Evolutionary conservation across 441 rosid species (phyloP).

Genomic region (Brassica hybrid): DNA sequence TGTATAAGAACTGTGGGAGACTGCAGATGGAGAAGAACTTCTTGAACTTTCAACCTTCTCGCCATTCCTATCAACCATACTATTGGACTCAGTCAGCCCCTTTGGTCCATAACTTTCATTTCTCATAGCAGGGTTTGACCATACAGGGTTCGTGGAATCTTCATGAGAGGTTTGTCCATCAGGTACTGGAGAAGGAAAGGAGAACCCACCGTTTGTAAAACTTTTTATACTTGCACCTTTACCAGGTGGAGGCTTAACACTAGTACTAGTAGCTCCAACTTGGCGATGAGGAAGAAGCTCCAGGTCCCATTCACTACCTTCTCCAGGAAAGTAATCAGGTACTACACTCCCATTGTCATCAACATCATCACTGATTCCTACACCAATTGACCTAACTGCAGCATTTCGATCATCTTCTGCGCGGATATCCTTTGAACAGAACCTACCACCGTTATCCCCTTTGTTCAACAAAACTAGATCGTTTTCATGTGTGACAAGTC

Average conservation of each 20-base stretch:
- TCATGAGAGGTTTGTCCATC: conserved; percentile 63
- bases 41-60: conserved; percentile 61
- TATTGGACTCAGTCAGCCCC: conserved; percentile 56
- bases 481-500: conserved; percentile 82
- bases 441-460: conserved; percentile 54
- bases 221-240: conserved; percentile 52
- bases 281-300: conserved; percentile 59
- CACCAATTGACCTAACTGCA: conserved; percentile 92
- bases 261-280: conserved; percentile 49
- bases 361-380: conserved; percentile 81
- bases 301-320: conserved; percentile 85
- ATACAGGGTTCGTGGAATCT: conserved; percentile 62
- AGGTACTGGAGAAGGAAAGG: conserved; percentile 73
- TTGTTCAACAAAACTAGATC: conserved; percentile 68
- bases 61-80: conserved; percentile 64
- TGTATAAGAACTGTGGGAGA: conserved; percentile 65
- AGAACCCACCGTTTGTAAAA: conserved; percentile 66
- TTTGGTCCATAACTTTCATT: conserved; percentile 62
- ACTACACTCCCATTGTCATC: conserved; percentile 78
- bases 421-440: conserved; percentile 62
- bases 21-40: conserved; percentile 67
- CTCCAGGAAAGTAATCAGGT: conserved; percentile 75
- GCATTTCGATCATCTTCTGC: conserved; percentile 80
- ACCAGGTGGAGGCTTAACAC: conserved; percentile 48
- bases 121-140: conserved; percentile 55